Base-by-base conservation (phyloP, 192 early-diverging fungal genomes). In the Tieghemiomyces parasiticus region DNA sequence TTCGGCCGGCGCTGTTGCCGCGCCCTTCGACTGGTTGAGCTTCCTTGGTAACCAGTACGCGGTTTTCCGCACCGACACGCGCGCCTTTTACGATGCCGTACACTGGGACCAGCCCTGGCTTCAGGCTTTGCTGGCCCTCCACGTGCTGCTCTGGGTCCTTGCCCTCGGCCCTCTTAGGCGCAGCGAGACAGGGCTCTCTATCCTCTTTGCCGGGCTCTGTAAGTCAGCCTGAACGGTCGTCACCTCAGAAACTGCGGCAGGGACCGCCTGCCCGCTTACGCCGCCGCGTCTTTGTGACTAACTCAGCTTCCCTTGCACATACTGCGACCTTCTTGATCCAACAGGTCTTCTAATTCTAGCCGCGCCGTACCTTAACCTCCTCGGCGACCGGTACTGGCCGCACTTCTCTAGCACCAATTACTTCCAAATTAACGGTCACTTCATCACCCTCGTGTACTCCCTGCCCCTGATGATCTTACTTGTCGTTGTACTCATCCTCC, bases 21-120 rank as follows among this genome's bases (percentile, higher is more conserved):
- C n/a, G n/a, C n/a, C n/a, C n/a, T n/a, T n/a, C n/a, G n/a, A n/a
- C n/a, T n/a, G n/a, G n/a, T n/a, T n/a, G n/a, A n/a, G n/a, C n/a
- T n/a, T n/a, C n/a, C n/a, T n/a, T n/a, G n/a, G n/a, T n/a, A n/a
- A n/a, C n/a, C n/a, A n/a, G n/a, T n/a, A n/a, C n/a, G n/a, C n/a
- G n/a, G n/a, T n/a, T n/a, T n/a, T n/a, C n/a, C n/a, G n/a, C n/a
- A n/a, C 46, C 8, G 46, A 47, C 8, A 6, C 20, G 20, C 46
- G 25, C 20, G 46, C 46, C 46, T 47, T 47, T 47, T 47, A 47
- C 46, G 20, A 47, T 22, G 52, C 52, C 29, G 52, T 54, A 4
- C 24, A 54, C 52, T 54, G 52, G 52, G 32, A n/a, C 8, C 52
- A 54, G 20, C 28, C 24, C 19, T 54, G 52, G 52, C 52, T 54